Evolutionary conservation across 1,139 yeast species (phyloP), one percentile per base, ranked within the genome.

Genomic region (Debaryomycetaceae sp.): DNA sequence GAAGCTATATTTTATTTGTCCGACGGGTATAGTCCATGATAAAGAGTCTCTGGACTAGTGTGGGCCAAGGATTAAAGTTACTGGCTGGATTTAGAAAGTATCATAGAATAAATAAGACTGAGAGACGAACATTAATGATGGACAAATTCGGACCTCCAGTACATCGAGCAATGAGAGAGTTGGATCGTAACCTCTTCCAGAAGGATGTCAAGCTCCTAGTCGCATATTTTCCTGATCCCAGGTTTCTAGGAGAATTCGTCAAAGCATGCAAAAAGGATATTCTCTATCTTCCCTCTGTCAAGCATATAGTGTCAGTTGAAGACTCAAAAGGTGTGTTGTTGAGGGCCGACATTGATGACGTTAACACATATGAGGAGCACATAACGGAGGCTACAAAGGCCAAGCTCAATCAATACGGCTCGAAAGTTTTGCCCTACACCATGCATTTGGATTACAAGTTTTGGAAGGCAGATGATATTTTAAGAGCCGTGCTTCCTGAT

Each of bases 381-480:
- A 54, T 88, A n/a, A 61, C 81, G 49, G 36, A 67, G 44, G 43
- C 48, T 4, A 76, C 87, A 0, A 55, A 65, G 24, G 63, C 65
- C 6, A 72, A 74, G 48, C 63, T 90, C 4, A 55, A 69, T 20
- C 76, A 78, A 36, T 72, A 71, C 38, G 65, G 72, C 0, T 76
- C 82, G 3, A 58, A 63, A 3, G 62, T 86, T 22, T 64, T 67
- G 38, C 81, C 84, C 1, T 82, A 86, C 58, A 69, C 66, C 3
- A 69, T 88, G 49, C 63, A 68, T 1, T 70, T 93, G 43, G 84
- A 75, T 51, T 93, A 93, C 61, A 74, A 79, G 42, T 88, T 81
- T 65, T 93, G 98, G 98, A 83, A 81, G 53, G 75, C 91, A 0
- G 98, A 93, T 47, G 97, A 93, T 54, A 85, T 93, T 14, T 70